Conservation (phyloP, 768 basidiomycete genomes). For the Lentinula guzmanii region DNA sequence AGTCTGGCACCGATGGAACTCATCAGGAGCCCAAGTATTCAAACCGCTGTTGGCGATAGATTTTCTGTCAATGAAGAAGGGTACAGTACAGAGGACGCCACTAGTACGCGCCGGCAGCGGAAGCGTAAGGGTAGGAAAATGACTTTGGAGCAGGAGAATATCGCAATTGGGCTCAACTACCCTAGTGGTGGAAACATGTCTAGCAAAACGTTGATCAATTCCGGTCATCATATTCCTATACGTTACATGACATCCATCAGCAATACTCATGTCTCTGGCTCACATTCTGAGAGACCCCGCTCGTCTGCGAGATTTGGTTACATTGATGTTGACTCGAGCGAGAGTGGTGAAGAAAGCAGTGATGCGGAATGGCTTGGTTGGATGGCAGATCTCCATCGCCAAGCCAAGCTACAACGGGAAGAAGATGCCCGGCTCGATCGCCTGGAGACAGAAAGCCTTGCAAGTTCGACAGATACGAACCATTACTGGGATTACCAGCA, state of each 20-base stretch:
- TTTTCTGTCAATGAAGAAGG: background rate
- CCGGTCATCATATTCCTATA: background rate
- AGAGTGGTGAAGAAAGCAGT: conserved; percentile 35
- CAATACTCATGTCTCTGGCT: background rate
- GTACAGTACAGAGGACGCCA: conserved; percentile 9
- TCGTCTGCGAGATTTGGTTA: conserved; percentile 10
- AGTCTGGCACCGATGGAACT: conserved; percentile 8
- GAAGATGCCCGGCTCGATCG: conserved; percentile 3
- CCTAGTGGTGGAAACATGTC: conserved; percentile 9
- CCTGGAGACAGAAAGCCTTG: background rate
- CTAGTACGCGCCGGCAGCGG: conserved; percentile 16
- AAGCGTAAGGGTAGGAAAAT: conserved; percentile 13
- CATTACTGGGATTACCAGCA: conserved; percentile 8
- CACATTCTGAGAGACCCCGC: background rate
- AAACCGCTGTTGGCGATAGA: background rate
- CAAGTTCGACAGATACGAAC: conserved; percentile 8
- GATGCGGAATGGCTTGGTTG: conserved; percentile 68
- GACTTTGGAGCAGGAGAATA: conserved; percentile 12
- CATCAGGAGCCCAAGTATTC: conserved; percentile 1
- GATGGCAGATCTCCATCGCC: conserved; percentile 49
- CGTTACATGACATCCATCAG: background rate
- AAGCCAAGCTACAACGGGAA: conserved; percentile 23
- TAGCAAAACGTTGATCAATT: conserved; percentile 3
- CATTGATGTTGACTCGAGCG: conserved; percentile 28
- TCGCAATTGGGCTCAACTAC: conserved; percentile 1